Evolutionary conservation across 2,329 filamentous ascomycete genomes (phyloP), one percentile per base, ranked within the genome.

Genomic region (Pseudogymnoascus sp.): DNA sequence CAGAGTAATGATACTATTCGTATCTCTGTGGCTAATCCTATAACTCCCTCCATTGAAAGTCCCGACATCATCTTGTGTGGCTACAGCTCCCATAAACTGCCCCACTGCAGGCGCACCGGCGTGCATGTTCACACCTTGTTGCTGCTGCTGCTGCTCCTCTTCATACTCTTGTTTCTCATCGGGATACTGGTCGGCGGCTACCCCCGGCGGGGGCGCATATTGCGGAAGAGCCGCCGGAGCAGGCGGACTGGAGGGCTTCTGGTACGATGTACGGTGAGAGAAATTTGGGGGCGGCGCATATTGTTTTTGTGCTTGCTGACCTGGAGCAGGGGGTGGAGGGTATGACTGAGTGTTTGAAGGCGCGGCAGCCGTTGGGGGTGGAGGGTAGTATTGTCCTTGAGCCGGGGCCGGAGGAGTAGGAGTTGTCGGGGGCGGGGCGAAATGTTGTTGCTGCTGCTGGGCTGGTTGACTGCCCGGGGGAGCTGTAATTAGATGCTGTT

Each of bases 41-140:
- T 93, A 99, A 71, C 90, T 93, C 11, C 95, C 95, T 14, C 95
- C 95, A 73, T 97, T 97, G 80, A 97, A 99, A 0, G 89, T 95
- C n/a, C 95, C 95, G 1, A 96, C 85, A 69, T 96, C 93, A 74
- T 97, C 95, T 31, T 85, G 80, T 0, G 83, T 82, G 0, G 88
- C 78, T 33, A 76, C 76, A 0, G 83, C 85, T 31, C 89, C 90
- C 5, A 80, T 74, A 66, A 93, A 92, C 63, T 88, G 82, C 6
- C 41, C 64, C n/a, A 70, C 70, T 14, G 68, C 61, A 12, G 71
- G 71, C 0, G 79, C 78, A 12, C 77, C 77, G 18, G 77, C 77
- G 2, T 76, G 74, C 14, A 77, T 68, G 63, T 72, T 71, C 3
- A 31, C 16, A 8, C 58, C 41, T 49, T 49, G 28, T 7, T 61